Conservation (phyloP, 208 protist genomes). For the Angomonas deanei region DNA sequence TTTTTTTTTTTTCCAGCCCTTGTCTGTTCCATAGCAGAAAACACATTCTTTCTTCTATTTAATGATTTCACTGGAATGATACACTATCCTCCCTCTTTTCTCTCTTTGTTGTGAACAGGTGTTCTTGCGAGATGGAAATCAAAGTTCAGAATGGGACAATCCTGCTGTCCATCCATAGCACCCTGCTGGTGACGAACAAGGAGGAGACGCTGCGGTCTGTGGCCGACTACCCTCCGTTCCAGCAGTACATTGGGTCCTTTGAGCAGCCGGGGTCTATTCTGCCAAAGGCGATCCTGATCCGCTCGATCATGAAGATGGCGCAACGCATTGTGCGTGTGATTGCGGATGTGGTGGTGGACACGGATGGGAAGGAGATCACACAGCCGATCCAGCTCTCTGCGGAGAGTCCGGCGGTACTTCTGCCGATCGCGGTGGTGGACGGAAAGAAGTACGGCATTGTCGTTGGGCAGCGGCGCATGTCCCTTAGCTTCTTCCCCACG, state of each 20-base stretch:
- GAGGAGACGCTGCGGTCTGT: conserved; percentile 30
- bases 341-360: conserved; percentile 46
- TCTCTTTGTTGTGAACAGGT: too few relatives aligned
- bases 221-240: conserved; percentile 40
- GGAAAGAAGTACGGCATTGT: conserved; percentile 34
- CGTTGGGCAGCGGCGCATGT: conserved; percentile 23
- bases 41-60: too few relatives aligned
- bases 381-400: conserved; percentile 39
- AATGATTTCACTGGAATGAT: background rate
- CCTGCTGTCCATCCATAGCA: conserved; percentile 62
- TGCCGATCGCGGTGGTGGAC: conserved; percentile 38
- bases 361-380: conserved; percentile 14
- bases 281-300: conserved; percentile 45
- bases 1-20: conserved; percentile 3
- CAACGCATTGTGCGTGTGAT: conserved; percentile 52
- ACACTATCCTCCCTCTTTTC: conserved; percentile 2
- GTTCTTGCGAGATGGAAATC: too few relatives aligned
- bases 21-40: background rate
- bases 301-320: conserved; percentile 43
- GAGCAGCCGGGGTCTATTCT: background rate
- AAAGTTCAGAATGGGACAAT: conserved; percentile 26
- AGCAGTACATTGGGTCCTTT: conserved; percentile 31
- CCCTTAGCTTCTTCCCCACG: conserved; percentile 24
- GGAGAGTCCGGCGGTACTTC: conserved; percentile 25
- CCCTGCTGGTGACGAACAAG: conserved; percentile 38